Percentiles rank a stretch among this genome's conserved stretches.
Conservation (phyloP, 352 stramenopile genomes). For the Phytophthora pluvialis region DNA sequence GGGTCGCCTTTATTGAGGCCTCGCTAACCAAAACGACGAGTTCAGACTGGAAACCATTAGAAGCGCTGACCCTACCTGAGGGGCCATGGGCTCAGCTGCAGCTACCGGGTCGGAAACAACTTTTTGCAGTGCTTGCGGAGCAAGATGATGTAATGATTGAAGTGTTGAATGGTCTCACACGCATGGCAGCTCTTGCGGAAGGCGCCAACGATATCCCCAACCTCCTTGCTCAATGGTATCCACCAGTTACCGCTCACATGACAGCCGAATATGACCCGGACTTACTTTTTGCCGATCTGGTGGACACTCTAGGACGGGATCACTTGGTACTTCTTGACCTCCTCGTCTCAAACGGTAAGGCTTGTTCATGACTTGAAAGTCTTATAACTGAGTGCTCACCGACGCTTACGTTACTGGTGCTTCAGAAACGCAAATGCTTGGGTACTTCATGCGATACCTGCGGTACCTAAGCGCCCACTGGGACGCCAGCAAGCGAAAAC, state of each 20-base stretch:
- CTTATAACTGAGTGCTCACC: conserved; percentile 1
- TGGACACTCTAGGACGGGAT: conserved; percentile 54
- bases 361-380: background rate
- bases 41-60: background rate
- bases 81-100: conserved; percentile 2
- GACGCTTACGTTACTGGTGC: background rate
- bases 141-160: conserved; percentile 79
- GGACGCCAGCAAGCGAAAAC: conserved; percentile 28
- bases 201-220: background rate
- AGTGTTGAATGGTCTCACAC: conserved; percentile 53
- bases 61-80: background rate
- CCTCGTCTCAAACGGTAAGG: conserved; percentile 70
- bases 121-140: conserved; percentile 64
- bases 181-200: conserved; percentile 22
- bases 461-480: conserved; percentile 44
- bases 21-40: background rate
- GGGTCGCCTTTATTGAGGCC: conserved; percentile 24
- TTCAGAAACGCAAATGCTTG: conserved; percentile 71
- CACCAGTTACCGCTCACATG: conserved; percentile 19
- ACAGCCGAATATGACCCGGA: conserved; percentile 50
- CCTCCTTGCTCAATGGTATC: background rate
- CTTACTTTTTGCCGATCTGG: conserved; percentile 63
- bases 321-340: conserved; percentile 77
- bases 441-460: conserved; percentile 67
- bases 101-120: conserved; percentile 37